Evolutionary conservation across 495 filamentous ascomycete genomes (phyloP).

Genomic region (Wilcoxina mikolae): DNA sequence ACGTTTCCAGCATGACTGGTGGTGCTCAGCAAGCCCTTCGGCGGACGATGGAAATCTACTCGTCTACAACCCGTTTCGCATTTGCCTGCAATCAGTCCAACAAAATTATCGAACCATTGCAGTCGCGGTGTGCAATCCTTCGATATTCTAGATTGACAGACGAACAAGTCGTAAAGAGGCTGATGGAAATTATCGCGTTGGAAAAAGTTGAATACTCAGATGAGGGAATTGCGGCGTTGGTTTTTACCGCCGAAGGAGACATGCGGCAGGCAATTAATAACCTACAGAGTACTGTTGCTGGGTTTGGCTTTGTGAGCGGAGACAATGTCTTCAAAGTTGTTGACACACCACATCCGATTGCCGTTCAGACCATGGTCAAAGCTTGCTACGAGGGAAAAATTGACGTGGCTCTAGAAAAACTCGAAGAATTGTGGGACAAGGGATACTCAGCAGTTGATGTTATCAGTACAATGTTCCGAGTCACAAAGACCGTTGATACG

Average conservation of each 20-base stretch:
- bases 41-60: constrained; percentile 98
- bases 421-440: constrained; percentile 85
- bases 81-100: constrained; percentile 98
- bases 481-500: constrained; percentile 83
- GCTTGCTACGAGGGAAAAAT: constrained; percentile 84
- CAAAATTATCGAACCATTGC: constrained; percentile 97
- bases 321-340: constrained; percentile 99
- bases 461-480: constrained; percentile 96
- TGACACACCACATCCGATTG: constrained; percentile 90
- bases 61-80: constrained; percentile 86
- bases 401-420: constrained; percentile 66
- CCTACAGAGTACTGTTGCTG: constrained; percentile 84
- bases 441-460: constrained; percentile 96
- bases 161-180: constrained; percentile 71
- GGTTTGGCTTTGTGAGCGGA: constrained; percentile 89
- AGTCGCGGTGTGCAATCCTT: constrained; percentile 91
- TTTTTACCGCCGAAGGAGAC: constrained; percentile 94
- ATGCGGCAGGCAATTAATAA: constrained; percentile 99
- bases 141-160: constrained; percentile 88
- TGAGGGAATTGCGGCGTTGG: constrained; percentile 84
- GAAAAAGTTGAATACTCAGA: constrained; percentile 79
- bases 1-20: constrained; percentile 64
- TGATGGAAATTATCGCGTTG: constrained; percentile 81
- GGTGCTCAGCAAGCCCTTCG: constrained; percentile 92
- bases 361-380: constrained; percentile 96